Percentiles rank a stretch among this genome's conserved stretches.
Conservation (phyloP, 2,329 filamentous ascomycete species). For the Plectosphaerella sp. region DNA sequence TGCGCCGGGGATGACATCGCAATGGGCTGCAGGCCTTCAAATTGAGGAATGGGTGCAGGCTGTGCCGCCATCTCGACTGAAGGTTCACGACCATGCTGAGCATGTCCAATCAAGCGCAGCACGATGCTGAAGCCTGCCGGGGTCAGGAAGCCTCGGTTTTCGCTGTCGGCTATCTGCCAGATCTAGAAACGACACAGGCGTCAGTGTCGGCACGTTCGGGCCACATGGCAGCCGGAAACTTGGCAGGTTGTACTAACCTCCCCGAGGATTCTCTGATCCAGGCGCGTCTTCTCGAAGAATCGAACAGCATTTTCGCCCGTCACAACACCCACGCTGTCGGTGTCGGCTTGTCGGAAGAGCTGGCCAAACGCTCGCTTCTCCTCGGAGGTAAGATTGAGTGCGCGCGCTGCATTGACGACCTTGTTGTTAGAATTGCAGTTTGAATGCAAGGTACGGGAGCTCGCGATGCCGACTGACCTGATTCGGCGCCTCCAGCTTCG, state of each 20-base stretch:
- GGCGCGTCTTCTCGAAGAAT: slow-evolving; percentile 94
- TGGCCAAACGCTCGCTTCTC: slow-evolving; percentile 93
- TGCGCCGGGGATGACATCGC: slow-evolving; percentile 33
- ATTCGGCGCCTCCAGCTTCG: slow-evolving; percentile 8
- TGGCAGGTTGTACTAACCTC: slow-evolving; percentile 59
- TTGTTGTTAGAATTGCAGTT: slow-evolving; percentile 4
- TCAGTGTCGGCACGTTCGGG: neutral
- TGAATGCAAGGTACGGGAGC: neutral
- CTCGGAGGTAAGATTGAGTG: slow-evolving; percentile 81
- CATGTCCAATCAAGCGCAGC: slow-evolving; percentile 89
- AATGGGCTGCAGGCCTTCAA: slow-evolving; percentile 63
- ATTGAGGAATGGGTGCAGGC: slow-evolving; percentile 84
- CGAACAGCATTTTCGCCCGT: slow-evolving; percentile 94
- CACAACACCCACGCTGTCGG: slow-evolving; percentile 85
- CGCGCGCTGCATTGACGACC: slow-evolving; percentile 47
- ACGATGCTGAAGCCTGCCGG: slow-evolving; percentile 91
- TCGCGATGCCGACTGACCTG: slow-evolving; percentile 4
- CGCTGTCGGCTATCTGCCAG: slow-evolving; percentile 97
- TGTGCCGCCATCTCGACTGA: slow-evolving; percentile 77
- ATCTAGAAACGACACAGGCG: slow-evolving; percentile 55
- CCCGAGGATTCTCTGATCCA: slow-evolving; percentile 81
- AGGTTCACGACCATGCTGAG: slow-evolving; percentile 81
- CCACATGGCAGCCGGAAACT: neutral
- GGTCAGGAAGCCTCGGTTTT: slow-evolving; percentile 91
- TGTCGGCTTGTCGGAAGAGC: slow-evolving; percentile 89